These are phyloP conservation scores for Oryza meridionalis DNA, from an alignment of 176 grass and related monocot genomes.

Conservation along the genomic window DNA sequence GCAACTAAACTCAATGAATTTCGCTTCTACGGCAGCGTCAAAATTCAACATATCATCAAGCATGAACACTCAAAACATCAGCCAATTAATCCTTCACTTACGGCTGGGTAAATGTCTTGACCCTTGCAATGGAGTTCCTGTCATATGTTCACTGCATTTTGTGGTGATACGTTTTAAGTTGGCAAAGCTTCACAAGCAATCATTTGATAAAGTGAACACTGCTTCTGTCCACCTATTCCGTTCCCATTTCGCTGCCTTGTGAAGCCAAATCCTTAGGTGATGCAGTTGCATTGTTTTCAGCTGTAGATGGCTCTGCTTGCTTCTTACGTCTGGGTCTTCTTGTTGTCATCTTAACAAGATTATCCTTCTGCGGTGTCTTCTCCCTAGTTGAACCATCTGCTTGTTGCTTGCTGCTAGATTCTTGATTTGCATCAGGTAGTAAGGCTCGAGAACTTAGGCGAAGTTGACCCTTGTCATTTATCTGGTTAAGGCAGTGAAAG, in stretches of 20 bases:
- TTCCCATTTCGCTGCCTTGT: conserved; percentile 21
- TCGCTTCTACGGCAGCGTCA: not conserved
- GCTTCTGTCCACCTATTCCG: not conserved
- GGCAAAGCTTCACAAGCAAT: not conserved
- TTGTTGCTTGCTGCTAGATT: conserved; percentile 56
- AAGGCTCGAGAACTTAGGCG: conserved; percentile 82
- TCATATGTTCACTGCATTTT: not conserved
- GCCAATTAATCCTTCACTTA: not conserved
- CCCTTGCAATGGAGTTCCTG: not conserved
- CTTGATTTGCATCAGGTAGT: conserved; percentile 66
- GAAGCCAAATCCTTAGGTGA: conserved; percentile 40
- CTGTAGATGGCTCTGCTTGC: conserved; percentile 39
- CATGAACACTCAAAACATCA: conserved; percentile 13
- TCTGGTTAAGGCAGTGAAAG: conserved; percentile 43
- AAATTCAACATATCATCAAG: not conserved
- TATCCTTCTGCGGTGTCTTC: conserved; percentile 54
- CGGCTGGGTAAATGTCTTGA: not conserved
- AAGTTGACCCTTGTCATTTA: conserved; percentile 97
- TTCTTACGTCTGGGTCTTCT: conserved; percentile 58
- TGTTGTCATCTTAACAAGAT: conserved; percentile 44
- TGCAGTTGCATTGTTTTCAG: conserved; percentile 39
- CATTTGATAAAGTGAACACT: conserved; percentile 19
- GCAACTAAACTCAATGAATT: not conserved
- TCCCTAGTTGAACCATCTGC: conserved; percentile 53
- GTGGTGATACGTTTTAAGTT: not conserved